phyloP scores from a whole-genome alignment of 208 protist species.

The Trypanosoma vivax region DNA sequence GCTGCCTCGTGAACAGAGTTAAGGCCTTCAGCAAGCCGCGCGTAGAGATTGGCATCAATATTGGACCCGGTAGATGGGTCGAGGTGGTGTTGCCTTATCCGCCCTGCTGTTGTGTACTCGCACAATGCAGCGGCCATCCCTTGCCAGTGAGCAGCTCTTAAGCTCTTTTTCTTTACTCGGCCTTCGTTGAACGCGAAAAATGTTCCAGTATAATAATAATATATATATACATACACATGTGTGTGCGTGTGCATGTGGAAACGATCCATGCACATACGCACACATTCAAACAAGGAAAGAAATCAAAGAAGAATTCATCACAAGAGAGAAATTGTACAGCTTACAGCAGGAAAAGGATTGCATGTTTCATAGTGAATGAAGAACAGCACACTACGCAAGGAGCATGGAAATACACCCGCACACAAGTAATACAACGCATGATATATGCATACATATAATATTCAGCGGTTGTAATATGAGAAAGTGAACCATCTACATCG shows the following conservation, averaged over 20 bases:
- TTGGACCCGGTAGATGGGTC: background rate
- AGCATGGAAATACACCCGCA: no score
- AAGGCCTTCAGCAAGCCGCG: conserved; percentile 1
- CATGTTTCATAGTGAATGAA: no score
- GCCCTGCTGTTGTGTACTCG: conserved; percentile 18
- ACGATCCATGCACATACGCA: background rate
- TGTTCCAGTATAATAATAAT: background rate
- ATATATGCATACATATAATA: no score
- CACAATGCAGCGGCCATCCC: background rate
- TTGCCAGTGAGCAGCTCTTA: background rate
- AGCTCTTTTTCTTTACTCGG: background rate
- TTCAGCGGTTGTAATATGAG: no score
- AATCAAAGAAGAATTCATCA: background rate
- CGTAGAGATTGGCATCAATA: conserved; percentile 1
- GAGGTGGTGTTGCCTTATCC: conserved; percentile 14
- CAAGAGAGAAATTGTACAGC: no score
- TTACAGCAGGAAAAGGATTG: no score
- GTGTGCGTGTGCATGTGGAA: background rate
- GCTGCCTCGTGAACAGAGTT: conserved; percentile 8
- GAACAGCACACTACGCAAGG: no score
- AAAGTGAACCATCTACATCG: no score
- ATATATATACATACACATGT: background rate
- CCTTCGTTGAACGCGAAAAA: background rate
- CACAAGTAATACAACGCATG: no score
- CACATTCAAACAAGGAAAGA: background rate